phyloP scores from a whole-genome alignment of 2,329 filamentous ascomycete species.

The Colletotrichum acutatum region DNA sequence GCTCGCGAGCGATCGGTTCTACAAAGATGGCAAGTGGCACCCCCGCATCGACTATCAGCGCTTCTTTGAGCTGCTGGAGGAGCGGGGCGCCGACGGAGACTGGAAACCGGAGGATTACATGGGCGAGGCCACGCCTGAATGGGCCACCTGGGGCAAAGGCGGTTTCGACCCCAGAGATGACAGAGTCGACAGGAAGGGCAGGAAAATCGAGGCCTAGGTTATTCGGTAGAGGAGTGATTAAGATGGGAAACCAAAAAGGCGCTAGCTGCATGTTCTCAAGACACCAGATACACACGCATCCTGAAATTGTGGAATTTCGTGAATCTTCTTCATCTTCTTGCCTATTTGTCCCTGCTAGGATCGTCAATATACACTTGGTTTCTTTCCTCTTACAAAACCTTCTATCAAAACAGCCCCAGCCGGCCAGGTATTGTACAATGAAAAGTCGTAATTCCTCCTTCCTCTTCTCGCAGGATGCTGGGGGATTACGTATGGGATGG shows the following conservation, averaged over 20 bases:
- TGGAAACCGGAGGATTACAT: constrained; percentile 94
- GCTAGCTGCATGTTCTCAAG: not conserved
- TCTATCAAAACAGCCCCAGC: constrained; percentile 50
- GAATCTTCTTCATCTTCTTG: constrained; percentile 17
- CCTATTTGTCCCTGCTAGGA: constrained; percentile 29
- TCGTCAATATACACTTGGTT: constrained; percentile 35
- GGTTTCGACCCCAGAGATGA: constrained; percentile 93
- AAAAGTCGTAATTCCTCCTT: constrained; percentile 36
- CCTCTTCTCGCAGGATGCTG: constrained; percentile 21
- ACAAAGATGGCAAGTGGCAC: constrained; percentile 83
- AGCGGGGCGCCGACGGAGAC: constrained; percentile 70
- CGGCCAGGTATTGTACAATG: constrained; percentile 54
- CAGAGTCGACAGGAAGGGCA: constrained; percentile 87
- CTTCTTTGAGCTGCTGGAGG: constrained; percentile 88
- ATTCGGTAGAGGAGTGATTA: constrained; percentile 13
- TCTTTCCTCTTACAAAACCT: constrained; percentile 50
- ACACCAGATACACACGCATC: not conserved
- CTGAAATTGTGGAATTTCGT: constrained; percentile 12
- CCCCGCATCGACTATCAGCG: constrained; percentile 90
- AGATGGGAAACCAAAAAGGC: not conserved
- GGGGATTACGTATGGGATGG: constrained; percentile 23
- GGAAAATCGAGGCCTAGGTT: constrained; percentile 62
- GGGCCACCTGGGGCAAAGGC: constrained; percentile 94
- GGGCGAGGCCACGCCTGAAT: constrained; percentile 85
- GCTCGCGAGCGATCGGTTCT: constrained; percentile 85